Evolutionary conservation across 1,139 yeast species (phyloP), one percentile per base, ranked within the genome.

Genomic region (Geotrichum australiense): DNA sequence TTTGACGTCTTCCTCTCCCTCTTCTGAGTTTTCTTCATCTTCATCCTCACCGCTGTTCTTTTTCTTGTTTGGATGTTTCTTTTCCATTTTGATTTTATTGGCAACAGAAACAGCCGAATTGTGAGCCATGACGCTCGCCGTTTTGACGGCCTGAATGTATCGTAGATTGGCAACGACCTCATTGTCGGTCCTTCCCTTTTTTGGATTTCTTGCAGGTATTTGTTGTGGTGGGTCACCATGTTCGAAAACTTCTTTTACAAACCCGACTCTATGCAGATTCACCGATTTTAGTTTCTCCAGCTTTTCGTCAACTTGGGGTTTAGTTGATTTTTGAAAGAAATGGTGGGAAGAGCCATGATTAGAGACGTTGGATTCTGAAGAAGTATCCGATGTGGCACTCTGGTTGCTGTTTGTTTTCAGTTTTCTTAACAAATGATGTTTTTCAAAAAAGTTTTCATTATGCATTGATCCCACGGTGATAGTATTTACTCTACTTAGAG

Each of bases 201-300:
- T 73, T 2, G 96, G 96, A 47, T 79, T 71, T 52, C 95, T 67
- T 1, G 94, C 83, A 1, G 97, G 97, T 47, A 89, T 83, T 59
- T 87, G 96, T 57, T 89, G 97, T 28, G 95, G 96, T 1, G 97
- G 97, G 59, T 89, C 96, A 49, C 69, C 35, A 20, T 23, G 11
- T 0, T 70, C 65, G 39, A 86, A 70, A 46, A 78, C 72, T 48
- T 82, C 80, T 11, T 82, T 67, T 1, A 93, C 84, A 61, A 89
- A 89, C 1, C 76, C 70, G 3, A 89, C 96, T 18, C 59, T 48
- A 7, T 53, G 51, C 31, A 40, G 42, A 27, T 43, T 40, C n/a
- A 38, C 22, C 5, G 34, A 26, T 21, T 35, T 24, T 19, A 48
- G 25, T 5, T 5, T 19, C 16, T 32, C 43, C 16, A 46, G 25